phyloP scores from a whole-genome alignment of 768 basidiomycete species.

The Crucibulum laeve region DNA sequence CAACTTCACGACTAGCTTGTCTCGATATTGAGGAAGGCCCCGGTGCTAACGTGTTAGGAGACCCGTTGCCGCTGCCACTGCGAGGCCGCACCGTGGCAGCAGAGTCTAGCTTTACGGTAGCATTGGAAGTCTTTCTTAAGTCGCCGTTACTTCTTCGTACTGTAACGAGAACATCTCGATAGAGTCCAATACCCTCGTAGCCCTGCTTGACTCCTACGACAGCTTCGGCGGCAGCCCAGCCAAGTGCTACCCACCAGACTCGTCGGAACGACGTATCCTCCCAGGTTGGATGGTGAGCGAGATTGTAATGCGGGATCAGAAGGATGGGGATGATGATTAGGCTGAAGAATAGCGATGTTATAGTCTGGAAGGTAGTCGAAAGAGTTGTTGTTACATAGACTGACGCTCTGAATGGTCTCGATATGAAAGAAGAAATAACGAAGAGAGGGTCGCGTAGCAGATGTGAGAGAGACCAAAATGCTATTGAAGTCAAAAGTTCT shows the following conservation, averaged over 20 bases:
- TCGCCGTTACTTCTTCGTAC: constrained; percentile 22
- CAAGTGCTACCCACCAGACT: constrained; percentile 77
- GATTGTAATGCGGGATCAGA: constrained; percentile 40
- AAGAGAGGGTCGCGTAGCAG: constrained; percentile 47
- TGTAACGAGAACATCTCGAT: constrained; percentile 62
- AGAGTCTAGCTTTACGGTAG: not conserved
- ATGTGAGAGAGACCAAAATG: constrained; percentile 59
- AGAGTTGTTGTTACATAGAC: constrained; percentile 27
- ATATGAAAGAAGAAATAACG: constrained; percentile 24
- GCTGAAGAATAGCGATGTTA: constrained; percentile 50
- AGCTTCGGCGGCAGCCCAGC: constrained; percentile 71
- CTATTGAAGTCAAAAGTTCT: constrained; percentile 56
- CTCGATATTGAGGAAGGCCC: not conserved
- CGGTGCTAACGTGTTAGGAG: not conserved
- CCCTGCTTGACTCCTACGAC: constrained; percentile 63
- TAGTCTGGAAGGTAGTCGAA: constrained; percentile 40
- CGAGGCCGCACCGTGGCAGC: not conserved
- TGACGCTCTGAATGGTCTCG: constrained; percentile 21
- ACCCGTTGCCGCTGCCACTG: not conserved
- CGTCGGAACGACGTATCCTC: constrained; percentile 53
- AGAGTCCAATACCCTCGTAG: constrained; percentile 62
- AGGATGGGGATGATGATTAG: constrained; percentile 51
- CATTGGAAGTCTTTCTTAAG: not conserved
- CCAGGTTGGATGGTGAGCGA: constrained; percentile 44
- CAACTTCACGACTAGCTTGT: not conserved